Evolutionary conservation across 2,329 filamentous ascomycete genomes (phyloP).

Genomic region (Colletotrichum navitas): DNA sequence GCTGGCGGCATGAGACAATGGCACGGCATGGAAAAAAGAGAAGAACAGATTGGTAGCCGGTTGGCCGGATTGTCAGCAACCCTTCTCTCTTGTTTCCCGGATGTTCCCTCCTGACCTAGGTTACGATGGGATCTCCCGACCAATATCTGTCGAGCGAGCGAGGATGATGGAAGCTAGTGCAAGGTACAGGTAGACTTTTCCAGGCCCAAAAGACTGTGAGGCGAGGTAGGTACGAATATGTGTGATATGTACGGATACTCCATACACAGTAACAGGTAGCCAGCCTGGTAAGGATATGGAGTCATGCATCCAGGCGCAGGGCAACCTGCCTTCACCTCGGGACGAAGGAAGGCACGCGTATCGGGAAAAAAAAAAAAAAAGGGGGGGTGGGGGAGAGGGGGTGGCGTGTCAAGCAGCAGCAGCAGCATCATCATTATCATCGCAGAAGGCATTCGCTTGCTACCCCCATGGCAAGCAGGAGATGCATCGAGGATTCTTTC

Average conservation of each 20-base stretch:
- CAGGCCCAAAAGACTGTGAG: not conserved
- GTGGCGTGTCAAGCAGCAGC: not conserved
- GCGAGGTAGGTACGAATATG: not conserved
- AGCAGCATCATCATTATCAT: not conserved
- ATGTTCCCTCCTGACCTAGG: not conserved
- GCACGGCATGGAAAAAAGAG: not conserved
- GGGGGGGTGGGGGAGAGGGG: no score
- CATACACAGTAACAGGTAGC: not conserved
- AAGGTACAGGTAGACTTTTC: not conserved
- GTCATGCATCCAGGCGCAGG: not conserved
- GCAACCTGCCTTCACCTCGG: not conserved
- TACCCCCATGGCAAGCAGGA: slow-evolving; percentile 1
- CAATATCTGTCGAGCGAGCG: not conserved
- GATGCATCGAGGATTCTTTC: not conserved
- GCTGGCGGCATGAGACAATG: slow-evolving; percentile 6
- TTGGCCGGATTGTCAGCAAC: not conserved
- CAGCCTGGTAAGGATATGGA: not conserved
- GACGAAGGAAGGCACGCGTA: not conserved
- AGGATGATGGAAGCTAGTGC: slow-evolving; percentile 8
- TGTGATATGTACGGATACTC: no score
- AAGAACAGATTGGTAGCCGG: not conserved
- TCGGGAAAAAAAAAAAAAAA: not conserved
- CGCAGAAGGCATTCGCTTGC: not conserved
- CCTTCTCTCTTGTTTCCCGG: not conserved
- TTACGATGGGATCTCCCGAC: not conserved